Evolutionary conservation across 2,329 filamentous ascomycete species (phyloP), one percentile per base, ranked within the genome.

Genomic region (Beauveria australis): DNA sequence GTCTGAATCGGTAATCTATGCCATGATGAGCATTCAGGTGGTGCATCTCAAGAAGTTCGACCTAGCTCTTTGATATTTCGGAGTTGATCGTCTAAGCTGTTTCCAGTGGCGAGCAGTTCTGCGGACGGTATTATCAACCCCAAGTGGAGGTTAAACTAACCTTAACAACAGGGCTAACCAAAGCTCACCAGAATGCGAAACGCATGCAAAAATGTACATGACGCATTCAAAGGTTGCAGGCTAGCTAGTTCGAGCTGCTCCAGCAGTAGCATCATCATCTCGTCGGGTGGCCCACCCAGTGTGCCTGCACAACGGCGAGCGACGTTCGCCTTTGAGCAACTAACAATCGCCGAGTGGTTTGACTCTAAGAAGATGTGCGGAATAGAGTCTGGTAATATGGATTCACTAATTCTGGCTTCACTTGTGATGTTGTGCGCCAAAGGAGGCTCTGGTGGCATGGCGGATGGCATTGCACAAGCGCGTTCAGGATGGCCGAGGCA

Each of bases 261-360:
- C 63, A 97, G 75, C 18, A 96, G 71, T 59, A 88, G 78, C 65
- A 87, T 80, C 54, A 97, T 77, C 66, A 94, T 75, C 74, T 97
- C 92, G 73, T 97, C 93, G 3, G 92, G 89, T 58, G 96, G 76
- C 44, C 73, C 71, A 61, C 81, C 81, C 70, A 96, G 88, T 5
- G 70, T 70, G 18, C 92, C 92, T 63, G 85, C 82, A 44, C 78
- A 80, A 53, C 77, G 73, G 62, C 90, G 89, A 53, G 91, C 82
- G 74, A 89, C 89, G 60, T 79, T 79, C 24, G 2, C 78, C 79
- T 14, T 84, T 79, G 22, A 85, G 84, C 48, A 93, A 82, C 53
- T 81, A 87, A 66, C 87, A 86, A 76, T 99, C 97, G 43, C 93
- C 94, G 63, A 89, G 82, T 1, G 94, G 93, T 70, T 92, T 94